Evolutionary conservation across 78 protist genomes (phyloP).

Genomic region (Trichosphaerium sp.): DNA sequence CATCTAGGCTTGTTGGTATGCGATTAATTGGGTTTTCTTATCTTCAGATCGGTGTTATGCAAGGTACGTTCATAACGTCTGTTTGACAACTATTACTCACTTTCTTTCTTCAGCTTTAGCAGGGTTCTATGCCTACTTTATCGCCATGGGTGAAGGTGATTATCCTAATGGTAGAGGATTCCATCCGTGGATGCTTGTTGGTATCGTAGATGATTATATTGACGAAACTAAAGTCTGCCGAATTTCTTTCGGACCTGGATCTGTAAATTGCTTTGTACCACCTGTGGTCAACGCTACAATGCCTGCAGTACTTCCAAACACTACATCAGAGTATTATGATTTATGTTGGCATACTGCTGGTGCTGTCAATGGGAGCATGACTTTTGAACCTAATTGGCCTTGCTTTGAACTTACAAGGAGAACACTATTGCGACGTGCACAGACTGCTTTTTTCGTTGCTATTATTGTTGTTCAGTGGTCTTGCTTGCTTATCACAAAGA

Average conservation of each 20-base stretch:
- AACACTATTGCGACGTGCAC: constrained; percentile 28
- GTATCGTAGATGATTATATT: constrained; percentile 5
- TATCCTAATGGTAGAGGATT: too few species aligned
- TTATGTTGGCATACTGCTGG: too few species aligned
- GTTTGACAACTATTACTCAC: too few species aligned
- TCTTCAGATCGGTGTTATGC: constrained; percentile 65
- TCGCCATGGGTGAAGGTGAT: constrained; percentile 35
- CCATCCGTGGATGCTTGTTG: constrained; percentile 2
- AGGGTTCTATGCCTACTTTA: constrained; percentile 49
- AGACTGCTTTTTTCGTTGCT: constrained; percentile 72
- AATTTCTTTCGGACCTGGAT: too few species aligned
- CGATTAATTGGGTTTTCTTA: constrained; percentile 50
- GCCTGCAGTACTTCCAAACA: background rate
- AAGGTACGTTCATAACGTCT: too few species aligned
- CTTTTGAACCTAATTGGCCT: too few species aligned
- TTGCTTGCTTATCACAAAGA: constrained; percentile 74
- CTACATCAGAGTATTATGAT: too few species aligned
- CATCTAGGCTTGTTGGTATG: constrained; percentile 65
- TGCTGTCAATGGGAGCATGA: too few species aligned
- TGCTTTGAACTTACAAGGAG: too few species aligned
- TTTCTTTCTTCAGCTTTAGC: too few species aligned
- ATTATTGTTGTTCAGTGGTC: constrained; percentile 77
- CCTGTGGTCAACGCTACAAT: background rate
- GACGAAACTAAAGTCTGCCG: too few species aligned
- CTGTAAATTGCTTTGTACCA: too few species aligned